Evolutionary conservation across 805 yeast genomes (phyloP).

Genomic region (Candida suzukii): DNA sequence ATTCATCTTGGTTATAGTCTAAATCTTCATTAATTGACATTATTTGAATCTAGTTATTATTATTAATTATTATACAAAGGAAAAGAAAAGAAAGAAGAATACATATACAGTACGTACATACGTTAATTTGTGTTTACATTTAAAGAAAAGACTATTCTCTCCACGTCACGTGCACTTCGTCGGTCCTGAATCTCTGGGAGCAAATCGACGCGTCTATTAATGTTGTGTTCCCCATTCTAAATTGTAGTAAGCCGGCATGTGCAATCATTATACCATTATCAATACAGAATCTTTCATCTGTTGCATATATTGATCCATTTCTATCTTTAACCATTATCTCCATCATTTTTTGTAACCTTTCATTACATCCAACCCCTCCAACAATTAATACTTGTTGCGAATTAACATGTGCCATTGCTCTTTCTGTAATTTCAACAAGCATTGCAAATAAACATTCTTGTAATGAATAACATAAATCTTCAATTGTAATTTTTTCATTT

Average conservation of each 20-base stretch:
- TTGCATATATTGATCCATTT: slow-evolving; percentile 84
- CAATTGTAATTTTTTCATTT: slow-evolving; percentile 58
- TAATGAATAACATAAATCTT: slow-evolving; percentile 85
- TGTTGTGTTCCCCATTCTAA: slow-evolving; percentile 68
- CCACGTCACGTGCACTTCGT: slow-evolving; percentile 88
- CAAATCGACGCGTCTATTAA: slow-evolving; percentile 69
- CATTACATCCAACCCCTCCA: slow-evolving; percentile 98
- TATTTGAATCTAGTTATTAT: no score
- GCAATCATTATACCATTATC: slow-evolving; percentile 99
- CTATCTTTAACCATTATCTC: slow-evolving; percentile 86
- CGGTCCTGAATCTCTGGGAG: slow-evolving; percentile 90
- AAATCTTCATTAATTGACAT: no score
- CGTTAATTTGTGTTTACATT: no score
- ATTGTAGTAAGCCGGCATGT: slow-evolving; percentile 88
- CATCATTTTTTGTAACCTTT: slow-evolving; percentile 93
- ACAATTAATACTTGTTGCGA: slow-evolving; percentile 86
- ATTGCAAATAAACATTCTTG: slow-evolving; percentile 92
- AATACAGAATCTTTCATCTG: slow-evolving; percentile 94
- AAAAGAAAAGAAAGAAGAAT: not conserved
- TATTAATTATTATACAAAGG: no score
- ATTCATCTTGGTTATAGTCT: not conserved
- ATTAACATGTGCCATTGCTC: slow-evolving; percentile 97
- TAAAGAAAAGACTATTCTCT: no score
- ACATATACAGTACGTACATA: not conserved
- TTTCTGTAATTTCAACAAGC: slow-evolving; percentile 95